Conservation (phyloP, 2,329 filamentous ascomycete species). For the Monosporascus ibericus region DNA sequence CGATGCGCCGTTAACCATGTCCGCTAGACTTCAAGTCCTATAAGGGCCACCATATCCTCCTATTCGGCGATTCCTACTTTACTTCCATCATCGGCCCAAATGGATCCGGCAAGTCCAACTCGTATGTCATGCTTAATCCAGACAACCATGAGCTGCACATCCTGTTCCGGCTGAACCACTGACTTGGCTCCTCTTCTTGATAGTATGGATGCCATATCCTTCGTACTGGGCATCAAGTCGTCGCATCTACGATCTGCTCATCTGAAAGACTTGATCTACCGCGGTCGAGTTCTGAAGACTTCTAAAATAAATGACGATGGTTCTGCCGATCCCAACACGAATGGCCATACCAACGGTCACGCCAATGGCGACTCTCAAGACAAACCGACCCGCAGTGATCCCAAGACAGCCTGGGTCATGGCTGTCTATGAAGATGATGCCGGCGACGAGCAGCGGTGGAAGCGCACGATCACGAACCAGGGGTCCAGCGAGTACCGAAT, state of each 20-base stretch:
- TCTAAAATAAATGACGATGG: conserved; percentile 90
- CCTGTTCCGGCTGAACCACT: neutral
- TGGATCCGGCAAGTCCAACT: conserved; percentile 99
- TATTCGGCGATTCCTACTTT: conserved; percentile 97
- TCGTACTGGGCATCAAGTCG: conserved; percentile 96
- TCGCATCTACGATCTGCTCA: conserved; percentile 94
- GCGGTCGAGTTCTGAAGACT: conserved; percentile 85
- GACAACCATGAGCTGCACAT: conserved; percentile 3
- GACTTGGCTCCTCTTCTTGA: conserved; percentile 15
- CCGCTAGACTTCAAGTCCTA: conserved; percentile 94
- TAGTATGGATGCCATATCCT: conserved; percentile 98
- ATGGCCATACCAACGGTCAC: conserved; percentile 57
- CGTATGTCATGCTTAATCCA: conserved; percentile 47
- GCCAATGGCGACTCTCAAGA: conserved; percentile 56
- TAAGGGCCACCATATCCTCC: conserved; percentile 88
- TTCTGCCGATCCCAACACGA: conserved; percentile 51
- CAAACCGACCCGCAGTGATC: conserved; percentile 68
- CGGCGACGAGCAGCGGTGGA: conserved; percentile 92
- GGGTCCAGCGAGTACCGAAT: conserved; percentile 95
- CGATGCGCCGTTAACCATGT: conserved; percentile 18
- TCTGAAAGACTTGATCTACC: conserved; percentile 91
- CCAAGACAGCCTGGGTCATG: conserved; percentile 97
- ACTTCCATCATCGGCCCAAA: conserved; percentile 99
- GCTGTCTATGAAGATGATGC: conserved; percentile 97
- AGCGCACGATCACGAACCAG: conserved; percentile 82